phyloP scores from a whole-genome alignment of 2,329 filamentous ascomycete genomes.

The Teratosphaeriaceae sp. region DNA sequence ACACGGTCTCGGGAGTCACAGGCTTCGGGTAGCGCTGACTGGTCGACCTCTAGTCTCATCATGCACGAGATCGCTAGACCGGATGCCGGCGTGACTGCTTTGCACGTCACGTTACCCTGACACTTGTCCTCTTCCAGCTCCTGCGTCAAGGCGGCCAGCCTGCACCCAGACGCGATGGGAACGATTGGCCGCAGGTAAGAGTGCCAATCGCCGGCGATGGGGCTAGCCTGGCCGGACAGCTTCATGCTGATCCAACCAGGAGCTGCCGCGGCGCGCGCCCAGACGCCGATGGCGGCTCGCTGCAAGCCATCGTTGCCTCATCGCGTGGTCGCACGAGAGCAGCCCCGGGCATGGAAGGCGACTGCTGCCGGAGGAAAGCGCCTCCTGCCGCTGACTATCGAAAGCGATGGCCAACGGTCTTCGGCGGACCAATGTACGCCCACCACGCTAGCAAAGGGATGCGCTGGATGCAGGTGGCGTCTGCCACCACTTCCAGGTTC shows the following conservation, averaged over 20 bases:
- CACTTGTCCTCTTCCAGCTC: background rate
- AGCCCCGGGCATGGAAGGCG: background rate
- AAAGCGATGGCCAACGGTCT: background rate
- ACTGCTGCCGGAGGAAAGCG: conserved; percentile 2
- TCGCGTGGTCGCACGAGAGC: background rate
- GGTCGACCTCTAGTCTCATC: background rate
- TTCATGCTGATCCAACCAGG: background rate
- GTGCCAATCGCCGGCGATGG: background rate
- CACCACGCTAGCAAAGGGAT: background rate
- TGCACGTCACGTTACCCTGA: background rate
- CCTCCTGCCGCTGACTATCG: too few relatives aligned
- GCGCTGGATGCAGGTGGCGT: conserved; percentile 1
- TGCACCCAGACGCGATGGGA: background rate
- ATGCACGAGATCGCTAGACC: background rate
- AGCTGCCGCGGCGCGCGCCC: background rate
- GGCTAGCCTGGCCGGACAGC: background rate
- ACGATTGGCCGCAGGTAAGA: background rate
- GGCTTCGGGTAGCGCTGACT: background rate
- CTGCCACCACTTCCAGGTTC: background rate
- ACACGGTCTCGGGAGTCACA: background rate
- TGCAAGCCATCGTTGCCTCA: background rate
- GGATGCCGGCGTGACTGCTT: background rate
- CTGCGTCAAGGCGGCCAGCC: background rate
- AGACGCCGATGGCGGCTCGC: background rate
- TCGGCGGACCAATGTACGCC: background rate